Evolutionary conservation across 306 rosid species (phyloP), one percentile per base, ranked within the genome.

Genomic region (Vigna unguiculata): DNA sequence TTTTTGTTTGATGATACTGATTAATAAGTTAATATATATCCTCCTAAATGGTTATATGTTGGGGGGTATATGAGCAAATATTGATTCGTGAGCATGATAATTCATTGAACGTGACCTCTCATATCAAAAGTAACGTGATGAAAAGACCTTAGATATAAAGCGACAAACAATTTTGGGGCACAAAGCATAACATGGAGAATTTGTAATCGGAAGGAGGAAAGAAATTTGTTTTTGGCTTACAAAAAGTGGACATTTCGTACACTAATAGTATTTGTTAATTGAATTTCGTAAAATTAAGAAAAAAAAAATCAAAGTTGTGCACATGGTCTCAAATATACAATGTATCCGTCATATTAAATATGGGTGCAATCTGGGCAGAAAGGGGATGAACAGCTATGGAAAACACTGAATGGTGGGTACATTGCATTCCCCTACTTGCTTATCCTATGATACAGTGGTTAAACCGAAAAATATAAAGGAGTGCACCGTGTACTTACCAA

Each of bases 21-120:
- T 40, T 24, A 57, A 55, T 72, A 57, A 72, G 67, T 7, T 62
- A 34, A 62, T 62, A n/a, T 61, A 4, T 0, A n/a, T 4, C 68
- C 4, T 61, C 68, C 25, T 34, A 30, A 30, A 15, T 60, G 67
- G 22, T 60, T 30, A 32, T 22, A 22, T 9, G 46, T 1, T 34
- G 9, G 7, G 25, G 38, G 25, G 47, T 58, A 24, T 2, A 32
- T 16, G 45, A 32, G 22, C 45, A 2, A 30, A 30, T 28, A 59
- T 30, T 30, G 5, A 40, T 2, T 38, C 11, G 30, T 28, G 46
- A 62, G 3, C 7, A 62, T 62, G 68, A 21, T n/a, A n/a, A 62
- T 62, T 62, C 69, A 36, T 62, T 62, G 69, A 62, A 36, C 28
- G 17, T 61, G 67, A 61, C 21, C 67, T 34, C 45, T 32, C 68